Percentiles rank a stretch among this genome's conserved stretches.
Conservation (phyloP, 2,329 filamentous ascomycete genomes). For the Pseudofabraea citricarpa region DNA sequence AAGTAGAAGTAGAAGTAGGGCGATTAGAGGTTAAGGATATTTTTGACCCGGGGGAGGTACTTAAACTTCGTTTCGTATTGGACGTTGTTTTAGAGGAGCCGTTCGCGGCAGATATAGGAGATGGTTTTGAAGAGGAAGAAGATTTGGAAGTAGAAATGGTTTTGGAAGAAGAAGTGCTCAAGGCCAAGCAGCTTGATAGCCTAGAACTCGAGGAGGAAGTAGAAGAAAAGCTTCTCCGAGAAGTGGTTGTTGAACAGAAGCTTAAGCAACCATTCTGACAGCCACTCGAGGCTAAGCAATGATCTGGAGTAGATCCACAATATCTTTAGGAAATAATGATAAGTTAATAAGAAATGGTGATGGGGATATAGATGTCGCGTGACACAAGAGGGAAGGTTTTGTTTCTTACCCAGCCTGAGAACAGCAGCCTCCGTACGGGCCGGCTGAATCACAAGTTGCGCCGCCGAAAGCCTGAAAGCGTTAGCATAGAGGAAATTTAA, state of each 20-base stretch:
- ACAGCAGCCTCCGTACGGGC: conserved; percentile 25
- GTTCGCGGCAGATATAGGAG: too few relatives aligned
- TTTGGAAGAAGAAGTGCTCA: background rate
- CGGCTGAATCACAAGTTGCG: conserved; percentile 23
- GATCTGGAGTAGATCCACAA: background rate
- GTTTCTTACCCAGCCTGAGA: conserved; percentile 23
- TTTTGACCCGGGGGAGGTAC: too few relatives aligned
- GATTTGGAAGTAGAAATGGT: background rate
- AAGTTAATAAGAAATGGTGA: background rate
- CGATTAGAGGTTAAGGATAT: too few relatives aligned
- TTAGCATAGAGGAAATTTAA: conserved; percentile 1
- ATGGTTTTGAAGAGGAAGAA: background rate
- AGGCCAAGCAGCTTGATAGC: background rate
- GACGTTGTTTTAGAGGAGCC: too few relatives aligned
- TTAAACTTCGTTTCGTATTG: too few relatives aligned
- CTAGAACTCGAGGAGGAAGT: background rate
- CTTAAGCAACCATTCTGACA: conserved; percentile 1
- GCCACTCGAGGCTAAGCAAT: background rate
- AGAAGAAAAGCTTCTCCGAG: background rate
- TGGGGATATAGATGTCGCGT: background rate
- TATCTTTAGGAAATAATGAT: conserved; percentile 1
- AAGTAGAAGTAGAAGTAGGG: too few relatives aligned
- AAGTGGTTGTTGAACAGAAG: background rate
- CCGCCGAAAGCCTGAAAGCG: conserved; percentile 15
- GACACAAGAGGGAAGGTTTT: background rate